These are phyloP conservation scores for Beauveria asiatica DNA, from an alignment of 2,329 filamentous ascomycete genomes.

Conservation along the genomic window DNA sequence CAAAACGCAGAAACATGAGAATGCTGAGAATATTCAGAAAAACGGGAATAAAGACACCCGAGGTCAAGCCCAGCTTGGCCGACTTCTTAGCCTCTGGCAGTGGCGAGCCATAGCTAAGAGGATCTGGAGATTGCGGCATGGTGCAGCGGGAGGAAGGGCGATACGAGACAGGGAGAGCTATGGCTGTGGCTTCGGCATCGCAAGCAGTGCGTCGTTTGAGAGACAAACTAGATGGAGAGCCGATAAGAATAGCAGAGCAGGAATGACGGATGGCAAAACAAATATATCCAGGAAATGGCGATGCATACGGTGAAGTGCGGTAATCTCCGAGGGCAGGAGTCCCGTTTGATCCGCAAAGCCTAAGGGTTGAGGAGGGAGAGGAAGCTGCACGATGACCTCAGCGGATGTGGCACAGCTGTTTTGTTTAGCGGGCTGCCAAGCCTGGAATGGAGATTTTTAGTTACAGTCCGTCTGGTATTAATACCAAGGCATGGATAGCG, in stretches of 20 bases:
- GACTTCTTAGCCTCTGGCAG: constrained; percentile 30
- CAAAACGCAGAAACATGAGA: constrained; percentile 86
- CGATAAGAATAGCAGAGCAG: background rate
- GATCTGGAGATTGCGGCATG: constrained; percentile 1
- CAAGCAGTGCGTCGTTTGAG: background rate
- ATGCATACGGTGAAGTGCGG: background rate
- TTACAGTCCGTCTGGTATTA: background rate
- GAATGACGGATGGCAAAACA: background rate
- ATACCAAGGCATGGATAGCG: background rate
- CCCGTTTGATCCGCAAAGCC: background rate
- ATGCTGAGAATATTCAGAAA: constrained; percentile 84
- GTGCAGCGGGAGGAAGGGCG: background rate
- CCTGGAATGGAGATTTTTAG: background rate
- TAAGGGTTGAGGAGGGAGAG: background rate
- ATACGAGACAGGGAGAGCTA: background rate
- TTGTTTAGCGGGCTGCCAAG: constrained; percentile 1
- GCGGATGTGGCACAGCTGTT: background rate
- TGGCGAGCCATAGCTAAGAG: background rate
- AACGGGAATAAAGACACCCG: constrained; percentile 80
- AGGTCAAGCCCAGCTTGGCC: constrained; percentile 66
- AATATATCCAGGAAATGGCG: background rate
- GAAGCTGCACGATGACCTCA: constrained; percentile 11
- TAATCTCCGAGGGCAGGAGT: background rate
- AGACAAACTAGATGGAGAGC: background rate
- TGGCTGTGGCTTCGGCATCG: background rate